Base-by-base conservation (phyloP, 179 eudicot species). In the Amaranthus tricolor region DNA sequence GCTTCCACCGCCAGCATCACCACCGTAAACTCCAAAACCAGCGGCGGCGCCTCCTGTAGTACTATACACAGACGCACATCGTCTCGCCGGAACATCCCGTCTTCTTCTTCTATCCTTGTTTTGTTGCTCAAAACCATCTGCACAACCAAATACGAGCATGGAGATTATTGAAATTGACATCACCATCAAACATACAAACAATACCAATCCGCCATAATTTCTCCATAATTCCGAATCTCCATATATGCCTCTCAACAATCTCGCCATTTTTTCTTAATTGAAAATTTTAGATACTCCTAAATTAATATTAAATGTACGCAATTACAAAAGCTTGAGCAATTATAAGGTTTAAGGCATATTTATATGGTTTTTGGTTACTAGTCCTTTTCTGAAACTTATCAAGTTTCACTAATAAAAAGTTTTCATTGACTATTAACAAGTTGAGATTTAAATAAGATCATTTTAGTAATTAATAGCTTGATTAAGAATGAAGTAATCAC, bases 71-170 rank as follows among this genome's bases (percentile, higher is more conserved):
- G 7, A n/a, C 24, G 24, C 62, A 17, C 62, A 31, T 10, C 12
- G 62, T 24, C 43, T 54, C 50, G 57, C 7, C 5, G n/a, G n/a
- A 20, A 56, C 24, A 12, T 44, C 0, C 9, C 71, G 4, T 1
- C 58, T 31, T 31, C 40, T 31, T 31, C 40, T 31, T 31, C 40
- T 31, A 31, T 31, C 8, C 16, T 21, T 51, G 40, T 68, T 24
- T 2, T 24, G 62, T 2, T 12, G 62, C 62, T 58, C 62, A n/a
- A 10, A 5, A 51, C 71, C 58, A 68, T 47, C 45, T 19, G 71
- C 71, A 49, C 71, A 68, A 51, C 58, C 44, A 20, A 68, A 68
- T 11, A 68, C 57, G 51, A 68, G 45, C 71, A 68, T 68, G 9
- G 71, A 50, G 11, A 68, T 68, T 16, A 68, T 4, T 11, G 58